phyloP scores from a whole-genome alignment of 2,329 filamentous ascomycete species.

The Neurospora sp. region DNA sequence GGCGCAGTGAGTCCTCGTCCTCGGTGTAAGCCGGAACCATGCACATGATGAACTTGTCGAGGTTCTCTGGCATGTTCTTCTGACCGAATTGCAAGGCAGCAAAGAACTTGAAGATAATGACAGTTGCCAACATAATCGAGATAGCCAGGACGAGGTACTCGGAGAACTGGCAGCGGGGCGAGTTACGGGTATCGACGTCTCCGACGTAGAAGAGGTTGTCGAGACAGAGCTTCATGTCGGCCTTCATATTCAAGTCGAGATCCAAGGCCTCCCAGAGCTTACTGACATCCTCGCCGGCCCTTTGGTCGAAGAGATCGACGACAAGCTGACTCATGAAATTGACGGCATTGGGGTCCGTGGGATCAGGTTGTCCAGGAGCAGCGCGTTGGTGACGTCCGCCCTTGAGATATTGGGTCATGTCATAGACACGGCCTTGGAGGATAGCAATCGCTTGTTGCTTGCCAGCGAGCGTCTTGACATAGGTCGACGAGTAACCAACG shows the following conservation, averaged over 20 bases:
- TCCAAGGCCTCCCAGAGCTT: slow-evolving; percentile 69
- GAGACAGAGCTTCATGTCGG: slow-evolving; percentile 70
- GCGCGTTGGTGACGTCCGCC: slow-evolving; percentile 61
- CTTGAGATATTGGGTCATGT: slow-evolving; percentile 71
- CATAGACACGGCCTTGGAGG: slow-evolving; percentile 72
- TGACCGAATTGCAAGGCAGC: slow-evolving; percentile 88
- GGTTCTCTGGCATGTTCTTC: slow-evolving; percentile 86
- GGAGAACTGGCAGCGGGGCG: slow-evolving; percentile 73
- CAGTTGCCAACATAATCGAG: slow-evolving; percentile 64
- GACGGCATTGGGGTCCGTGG: slow-evolving; percentile 38
- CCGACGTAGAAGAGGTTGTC: slow-evolving; percentile 94
- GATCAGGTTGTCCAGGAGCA: slow-evolving; percentile 36
- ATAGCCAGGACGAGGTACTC: slow-evolving; percentile 83
- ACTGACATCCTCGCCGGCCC: slow-evolving; percentile 69
- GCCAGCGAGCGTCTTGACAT: slow-evolving; percentile 58
- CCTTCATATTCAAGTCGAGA: slow-evolving; percentile 45
- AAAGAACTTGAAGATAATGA: slow-evolving; percentile 94
- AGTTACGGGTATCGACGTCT: slow-evolving; percentile 84
- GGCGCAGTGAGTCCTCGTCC: slow-evolving; percentile 92
- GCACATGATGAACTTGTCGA: slow-evolving; percentile 97
- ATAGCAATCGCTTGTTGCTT: slow-evolving; percentile 63
- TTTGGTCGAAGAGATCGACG: slow-evolving; percentile 64
- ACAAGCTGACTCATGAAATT: slow-evolving; percentile 77
- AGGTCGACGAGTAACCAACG: slow-evolving; percentile 71
- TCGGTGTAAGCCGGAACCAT: slow-evolving; percentile 97